Conservation (phyloP, 805 yeast genomes). For the Yueomyces sp. region DNA sequence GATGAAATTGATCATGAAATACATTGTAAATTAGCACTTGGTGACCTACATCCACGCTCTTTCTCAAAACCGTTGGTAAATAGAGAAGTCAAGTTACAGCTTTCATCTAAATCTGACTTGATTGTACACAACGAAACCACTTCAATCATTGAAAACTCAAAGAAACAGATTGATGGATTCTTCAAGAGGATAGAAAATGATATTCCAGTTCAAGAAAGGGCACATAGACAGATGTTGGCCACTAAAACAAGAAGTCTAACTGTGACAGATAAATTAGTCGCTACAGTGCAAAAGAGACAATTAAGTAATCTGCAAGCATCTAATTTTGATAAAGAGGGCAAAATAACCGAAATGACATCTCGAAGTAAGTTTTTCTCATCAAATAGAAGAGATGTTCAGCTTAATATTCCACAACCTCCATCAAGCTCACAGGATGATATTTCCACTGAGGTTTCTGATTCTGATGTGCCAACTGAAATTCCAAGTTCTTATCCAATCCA, state of each 20-base stretch:
- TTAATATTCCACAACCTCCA: not conserved
- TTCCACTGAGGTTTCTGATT: constrained; percentile 19
- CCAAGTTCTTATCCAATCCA: constrained; percentile 8
- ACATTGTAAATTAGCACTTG: constrained; percentile 48
- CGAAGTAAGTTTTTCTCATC: not conserved
- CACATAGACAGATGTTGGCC: not conserved
- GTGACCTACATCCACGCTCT: constrained; percentile 50
- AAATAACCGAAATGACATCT: too few species aligned
- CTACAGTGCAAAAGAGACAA: constrained; percentile 13
- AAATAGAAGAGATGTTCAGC: not conserved
- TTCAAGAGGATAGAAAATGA: constrained; percentile 1
- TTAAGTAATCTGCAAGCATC: constrained; percentile 1
- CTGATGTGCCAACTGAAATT: constrained; percentile 15
- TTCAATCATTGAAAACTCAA: not conserved
- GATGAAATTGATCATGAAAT: constrained; percentile 29
- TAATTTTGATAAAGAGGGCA: not conserved
- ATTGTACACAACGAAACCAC: not conserved
- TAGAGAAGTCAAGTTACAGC: constrained; percentile 19
- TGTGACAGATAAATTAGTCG: constrained; percentile 9
- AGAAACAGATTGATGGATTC: constrained; percentile 11
- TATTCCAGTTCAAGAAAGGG: not conserved
- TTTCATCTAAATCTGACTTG: constrained; percentile 13
- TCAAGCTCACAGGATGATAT: constrained; percentile 3
- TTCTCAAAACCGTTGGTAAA: constrained; percentile 21
- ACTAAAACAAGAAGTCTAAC: not conserved